Base-by-base conservation (phyloP, 2,329 filamentous ascomycete species). In the Lasiodiplodia sp. region DNA sequence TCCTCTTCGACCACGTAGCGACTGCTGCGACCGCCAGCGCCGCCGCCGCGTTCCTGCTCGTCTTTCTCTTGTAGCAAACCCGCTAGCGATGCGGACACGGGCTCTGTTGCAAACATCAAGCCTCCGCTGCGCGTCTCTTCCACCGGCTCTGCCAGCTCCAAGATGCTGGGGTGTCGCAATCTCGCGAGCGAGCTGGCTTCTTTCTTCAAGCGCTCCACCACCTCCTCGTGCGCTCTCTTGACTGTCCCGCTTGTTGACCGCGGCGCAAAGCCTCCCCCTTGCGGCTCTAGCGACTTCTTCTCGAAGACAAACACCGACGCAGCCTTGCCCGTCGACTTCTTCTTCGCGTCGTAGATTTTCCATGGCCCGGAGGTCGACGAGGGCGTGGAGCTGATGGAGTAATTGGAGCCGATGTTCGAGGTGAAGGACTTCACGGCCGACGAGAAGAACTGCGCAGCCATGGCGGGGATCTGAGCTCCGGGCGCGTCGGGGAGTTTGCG, bases 291-390 rank as follows among this genome's bases (percentile, higher is more conserved):
- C 0, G 89, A 88, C 81, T 96, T 97, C 78, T 89, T 91, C 72
- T 99, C 96, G 78, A 98, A 97, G 72, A 98, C 90, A 76, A 98
- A 99, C 73, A 98, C 90, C 18, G 94, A 97, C 67, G 91, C 96
- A 8, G 90, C 81, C 79, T 96, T 97, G 72, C 92, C 93, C 0
- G 94, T 97, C 37, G 92, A 93, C 82, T 97, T 98, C 83, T 96
- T 96, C 85, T 97, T 98, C 69, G 92, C 94, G 82, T 97, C 94
- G 86, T 95, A 95, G 76, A 99, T 96, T 83, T 94, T 97, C 96
- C 96, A 99, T 69, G 94, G 93, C 21, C 96, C 96, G 18, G 94
- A 92, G 65, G 89, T 89, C 64, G 93, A 92, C n/a, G 89, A 91
- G 12, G 92, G 88, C 69, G 88, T 89, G 31, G 90, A 86, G 25